phyloP scores from a whole-genome alignment of 768 basidiomycete genomes.

The Zangia roseola region DNA sequence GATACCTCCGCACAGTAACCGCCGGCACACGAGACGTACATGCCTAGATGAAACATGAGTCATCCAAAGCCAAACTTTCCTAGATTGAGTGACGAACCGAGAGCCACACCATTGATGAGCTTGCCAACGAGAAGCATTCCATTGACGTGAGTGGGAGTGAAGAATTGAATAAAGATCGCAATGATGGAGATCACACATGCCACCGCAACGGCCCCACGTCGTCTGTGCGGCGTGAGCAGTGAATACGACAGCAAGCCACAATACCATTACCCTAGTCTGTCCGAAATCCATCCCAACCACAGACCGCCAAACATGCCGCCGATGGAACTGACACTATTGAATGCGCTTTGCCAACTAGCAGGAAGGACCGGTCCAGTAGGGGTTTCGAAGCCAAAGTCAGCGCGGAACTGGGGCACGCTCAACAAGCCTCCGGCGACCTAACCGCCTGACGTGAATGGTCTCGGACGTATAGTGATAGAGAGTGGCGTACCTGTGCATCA shows the following conservation, averaged over 20 bases:
- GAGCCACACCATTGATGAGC: constrained; percentile 26
- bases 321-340: constrained; percentile 24
- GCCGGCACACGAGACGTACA: constrained; percentile 25
- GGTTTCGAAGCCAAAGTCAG: constrained; percentile 22
- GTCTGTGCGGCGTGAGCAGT: too few species aligned
- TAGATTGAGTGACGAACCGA: constrained; percentile 10
- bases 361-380: constrained; percentile 12
- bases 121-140: constrained; percentile 25
- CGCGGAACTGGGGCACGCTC: constrained; percentile 24
- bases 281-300: constrained; percentile 22
- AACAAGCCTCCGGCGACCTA: constrained; percentile 23
- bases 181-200: constrained; percentile 21
- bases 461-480: too few species aligned
- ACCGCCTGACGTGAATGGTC: neutral
- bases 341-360: constrained; percentile 30
- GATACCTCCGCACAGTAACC: constrained; percentile 30
- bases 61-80: neutral
- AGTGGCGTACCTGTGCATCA: constrained; percentile 20
- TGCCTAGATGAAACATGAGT: constrained; percentile 8
- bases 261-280: constrained; percentile 16
- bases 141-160: constrained; percentile 23
- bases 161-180: constrained; percentile 25
- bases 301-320: constrained; percentile 29
- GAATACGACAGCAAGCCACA: too few species aligned
- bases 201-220: constrained; percentile 24